Evolutionary conservation across 352 stramenopile genomes (phyloP), one percentile per base, ranked within the genome.

Genomic region (Globisporangium paroecandrum): DNA sequence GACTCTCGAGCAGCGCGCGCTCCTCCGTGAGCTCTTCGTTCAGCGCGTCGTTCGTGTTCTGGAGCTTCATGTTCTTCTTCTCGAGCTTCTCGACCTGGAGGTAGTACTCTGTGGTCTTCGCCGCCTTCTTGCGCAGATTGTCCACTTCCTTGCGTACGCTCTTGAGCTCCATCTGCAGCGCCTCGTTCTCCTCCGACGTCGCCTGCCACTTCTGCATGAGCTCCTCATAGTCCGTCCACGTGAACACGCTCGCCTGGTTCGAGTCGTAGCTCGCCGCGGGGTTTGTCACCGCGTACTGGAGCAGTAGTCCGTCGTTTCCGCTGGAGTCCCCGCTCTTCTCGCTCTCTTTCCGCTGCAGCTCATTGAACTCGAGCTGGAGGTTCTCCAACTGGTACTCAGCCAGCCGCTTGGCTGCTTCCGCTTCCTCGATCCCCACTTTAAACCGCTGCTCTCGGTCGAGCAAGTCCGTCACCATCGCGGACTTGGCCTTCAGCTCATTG

Each of bases 11-110:
- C 15, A 94, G 65, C 24, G 77, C 79, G 32, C 80, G 79, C 34
- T 88, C 79, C 61, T 94, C 86, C 32, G 73, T 83, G 9, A 84
- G 75, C 65, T 94, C 86, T 70, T 89, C 78, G 36, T 74, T 66
- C 7, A 94, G 71, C 38, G 77, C 66, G 22, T 90, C 79, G 59
- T 89, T 90, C 0, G 70, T 65, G 18, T 72, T 71, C 65, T 88
- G 81, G 29, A 92, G 58, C 62, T 87, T 85, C 64, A 73, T 60
- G 41, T 78, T 75, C 20, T 79, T 77, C 61, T 83, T 89, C 66
- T 94, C 86, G 22, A 91, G 69, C 3, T 73, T 73, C 66, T 91
- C 74, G 27, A 86, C 79, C 15, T 82, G 71, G 1, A 69, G 64
- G 47, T 79, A 58, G 34, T 71, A 75, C 55, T 89, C 80, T 1